Percentiles rank a stretch among this genome's conserved stretches.
These are phyloP conservation scores for Colletotrichum sojae DNA, from an alignment of 2,329 filamentous ascomycete genomes.

Conservation along the genomic window DNA sequence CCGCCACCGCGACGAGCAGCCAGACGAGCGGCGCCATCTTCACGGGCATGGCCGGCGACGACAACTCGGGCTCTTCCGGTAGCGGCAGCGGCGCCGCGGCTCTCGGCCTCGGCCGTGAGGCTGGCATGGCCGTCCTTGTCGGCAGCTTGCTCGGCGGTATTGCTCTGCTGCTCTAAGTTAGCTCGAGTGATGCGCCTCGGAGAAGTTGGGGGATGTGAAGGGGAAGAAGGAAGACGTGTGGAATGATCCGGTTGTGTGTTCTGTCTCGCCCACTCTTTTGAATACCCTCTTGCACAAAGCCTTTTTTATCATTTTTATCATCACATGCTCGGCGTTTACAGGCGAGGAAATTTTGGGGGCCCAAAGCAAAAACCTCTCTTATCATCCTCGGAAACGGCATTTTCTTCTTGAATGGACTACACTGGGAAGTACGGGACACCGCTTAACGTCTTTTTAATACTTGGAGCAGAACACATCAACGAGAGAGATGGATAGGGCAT, in stretches of 20 bases:
- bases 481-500: background rate
- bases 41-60: constrained; percentile 46
- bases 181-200: background rate
- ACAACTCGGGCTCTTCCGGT: constrained; percentile 38
- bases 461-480: constrained; percentile 28
- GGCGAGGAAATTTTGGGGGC: constrained; percentile 4
- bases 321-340: constrained; percentile 38
- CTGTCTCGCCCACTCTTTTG: constrained; percentile 36
- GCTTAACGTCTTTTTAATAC: constrained; percentile 35
- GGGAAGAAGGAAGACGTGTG: background rate
- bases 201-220: too few relatives aligned
- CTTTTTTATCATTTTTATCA: background rate
- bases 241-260: constrained; percentile 17
- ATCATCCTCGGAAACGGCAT: constrained; percentile 3
- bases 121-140: constrained; percentile 55
- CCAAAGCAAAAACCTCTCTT: background rate
- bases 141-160: constrained; percentile 57
- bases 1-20: constrained; percentile 52
- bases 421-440: constrained; percentile 3
- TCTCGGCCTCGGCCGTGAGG: constrained; percentile 53
- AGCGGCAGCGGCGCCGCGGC: constrained; percentile 49
- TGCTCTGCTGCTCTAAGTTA: constrained; percentile 50
- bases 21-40: constrained; percentile 55
- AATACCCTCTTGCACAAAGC: constrained; percentile 36
- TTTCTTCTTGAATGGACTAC: constrained; percentile 1